phyloP scores from a whole-genome alignment of 306 rosid species.

The Quercus aquifolioides region DNA sequence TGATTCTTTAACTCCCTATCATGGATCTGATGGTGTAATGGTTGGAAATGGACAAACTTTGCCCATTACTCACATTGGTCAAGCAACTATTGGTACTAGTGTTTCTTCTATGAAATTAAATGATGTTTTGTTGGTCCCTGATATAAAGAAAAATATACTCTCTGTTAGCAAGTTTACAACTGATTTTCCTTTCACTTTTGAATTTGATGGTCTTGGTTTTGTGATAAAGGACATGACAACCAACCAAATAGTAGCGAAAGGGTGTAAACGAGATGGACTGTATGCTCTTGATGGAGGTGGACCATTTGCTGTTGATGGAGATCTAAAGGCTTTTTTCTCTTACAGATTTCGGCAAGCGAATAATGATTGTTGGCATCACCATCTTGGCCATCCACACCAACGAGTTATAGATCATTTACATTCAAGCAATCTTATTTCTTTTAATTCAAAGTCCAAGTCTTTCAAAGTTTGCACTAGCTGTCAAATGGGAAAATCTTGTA shows the following conservation, averaged over 20 bases:
- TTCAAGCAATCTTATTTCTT: not conserved
- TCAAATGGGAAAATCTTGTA: not conserved
- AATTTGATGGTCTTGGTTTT: not conserved
- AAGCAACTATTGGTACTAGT: not conserved
- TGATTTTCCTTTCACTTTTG: not conserved
- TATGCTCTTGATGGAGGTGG: not conserved
- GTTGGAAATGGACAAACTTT: not conserved
- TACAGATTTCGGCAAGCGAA: not conserved
- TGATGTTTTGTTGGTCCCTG: not conserved
- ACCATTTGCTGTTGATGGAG: not conserved
- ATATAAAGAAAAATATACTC: not conserved
- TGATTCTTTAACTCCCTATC: not conserved
- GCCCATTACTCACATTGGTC: not conserved
- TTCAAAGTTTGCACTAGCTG: not conserved
- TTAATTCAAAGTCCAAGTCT: not conserved
- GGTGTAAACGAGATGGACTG: not conserved
- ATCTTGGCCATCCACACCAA: not conserved
- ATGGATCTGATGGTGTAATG: not conserved
- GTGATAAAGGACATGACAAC: not conserved
- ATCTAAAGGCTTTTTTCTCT: not conserved
- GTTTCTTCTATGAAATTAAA: not conserved
- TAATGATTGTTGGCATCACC: not conserved
- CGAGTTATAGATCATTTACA: not conserved
- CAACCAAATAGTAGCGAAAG: not conserved
- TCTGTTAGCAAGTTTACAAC: not conserved